Conservation (phyloP, 2,329 filamentous ascomycete genomes). For the Colletotrichum sp. region DNA sequence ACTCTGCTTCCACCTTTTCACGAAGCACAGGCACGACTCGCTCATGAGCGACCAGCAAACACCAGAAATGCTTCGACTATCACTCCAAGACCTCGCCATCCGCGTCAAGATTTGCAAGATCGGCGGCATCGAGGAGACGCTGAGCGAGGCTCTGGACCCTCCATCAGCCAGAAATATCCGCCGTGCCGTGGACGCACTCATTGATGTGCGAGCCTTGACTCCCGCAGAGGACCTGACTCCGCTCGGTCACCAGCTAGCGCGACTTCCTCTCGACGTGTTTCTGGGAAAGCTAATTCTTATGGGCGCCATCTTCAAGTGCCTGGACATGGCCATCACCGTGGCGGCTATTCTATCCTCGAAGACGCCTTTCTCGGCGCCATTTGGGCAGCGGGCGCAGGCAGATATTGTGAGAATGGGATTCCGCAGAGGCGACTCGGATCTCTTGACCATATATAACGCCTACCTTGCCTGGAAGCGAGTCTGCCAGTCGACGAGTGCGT, state of each 20-base stretch:
- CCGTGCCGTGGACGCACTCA: conserved; percentile 87
- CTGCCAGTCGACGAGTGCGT: conserved; percentile 65
- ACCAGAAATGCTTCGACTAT: conserved; percentile 93
- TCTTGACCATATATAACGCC: conserved; percentile 92
- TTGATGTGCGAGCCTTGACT: conserved; percentile 92
- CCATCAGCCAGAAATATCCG: conserved; percentile 92
- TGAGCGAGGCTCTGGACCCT: conserved; percentile 86
- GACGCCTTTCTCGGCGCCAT: conserved; percentile 87
- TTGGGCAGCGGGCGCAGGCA: conserved; percentile 82
- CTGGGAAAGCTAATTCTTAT: conserved; percentile 91
- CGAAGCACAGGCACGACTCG: conserved; percentile 84
- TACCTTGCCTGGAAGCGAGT: conserved; percentile 88
- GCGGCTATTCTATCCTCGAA: conserved; percentile 95
- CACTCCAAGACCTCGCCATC: conserved; percentile 92
- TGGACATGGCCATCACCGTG: conserved; percentile 90
- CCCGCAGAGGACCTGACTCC: conserved; percentile 82
- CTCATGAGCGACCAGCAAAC: conserved; percentile 91
- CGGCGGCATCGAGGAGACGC: conserved; percentile 88
- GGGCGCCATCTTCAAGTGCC: conserved; percentile 84
- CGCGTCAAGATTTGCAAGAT: conserved; percentile 97
- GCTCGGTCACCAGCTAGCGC: conserved; percentile 84
- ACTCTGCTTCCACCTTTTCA: conserved; percentile 95
- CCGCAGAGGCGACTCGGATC: conserved; percentile 85
- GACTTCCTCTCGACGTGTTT: conserved; percentile 90
- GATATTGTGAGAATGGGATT: conserved; percentile 81